Base-by-base conservation (phyloP, 495 filamentous ascomycete genomes). In the Talaromyces borbonicus region DNA sequence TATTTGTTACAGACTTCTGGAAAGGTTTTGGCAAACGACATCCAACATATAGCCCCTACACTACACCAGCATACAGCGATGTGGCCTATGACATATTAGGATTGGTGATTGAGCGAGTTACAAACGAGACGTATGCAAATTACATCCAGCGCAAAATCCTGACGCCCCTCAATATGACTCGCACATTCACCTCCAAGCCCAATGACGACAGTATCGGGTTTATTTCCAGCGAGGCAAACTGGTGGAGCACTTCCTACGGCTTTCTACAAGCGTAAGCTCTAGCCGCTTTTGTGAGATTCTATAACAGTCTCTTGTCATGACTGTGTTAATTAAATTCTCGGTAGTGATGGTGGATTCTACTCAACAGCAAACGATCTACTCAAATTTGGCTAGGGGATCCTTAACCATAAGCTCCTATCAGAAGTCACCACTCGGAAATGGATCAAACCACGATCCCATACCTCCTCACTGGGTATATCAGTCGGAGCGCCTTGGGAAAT, bases 401-500 rank as follows among this genome's bases (percentile, higher is more conserved):
- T 83, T 14, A 59, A 57, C n/a, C 70, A 66, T 12, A 62, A 65
- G 0, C 59, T 80, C 0, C 56, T 81, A 1, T 37, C 63, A 0
- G 56, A 65, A 0, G 52, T 58, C 2, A 46, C 62, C 8, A 81
- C 78, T 0, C 63, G 72, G 47, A 55, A 67, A 30, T 83, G 77
- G 79, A 61, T 84, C 37, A 78, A 79, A 49, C 79, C 79, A 0
- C 32, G 49, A 8, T 51, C 66, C 0, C 61, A 73, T 18, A 77
- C 74, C 3, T 61, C 75, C 2, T 66, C 68, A 25, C 55, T 72
- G 0, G 51, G 52, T 18, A 58, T 66, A 23, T 63, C 66, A 9
- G 58, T 81, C 5, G 69, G 77, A 23, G 67, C 69, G 2, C 79
- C 80, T 0, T 82, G 77, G 77, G 79, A 80, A 25, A 73, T 81